These are phyloP conservation scores for Camillea tinctor DNA, from an alignment of 2,329 filamentous ascomycete species.

Conservation along the genomic window DNA sequence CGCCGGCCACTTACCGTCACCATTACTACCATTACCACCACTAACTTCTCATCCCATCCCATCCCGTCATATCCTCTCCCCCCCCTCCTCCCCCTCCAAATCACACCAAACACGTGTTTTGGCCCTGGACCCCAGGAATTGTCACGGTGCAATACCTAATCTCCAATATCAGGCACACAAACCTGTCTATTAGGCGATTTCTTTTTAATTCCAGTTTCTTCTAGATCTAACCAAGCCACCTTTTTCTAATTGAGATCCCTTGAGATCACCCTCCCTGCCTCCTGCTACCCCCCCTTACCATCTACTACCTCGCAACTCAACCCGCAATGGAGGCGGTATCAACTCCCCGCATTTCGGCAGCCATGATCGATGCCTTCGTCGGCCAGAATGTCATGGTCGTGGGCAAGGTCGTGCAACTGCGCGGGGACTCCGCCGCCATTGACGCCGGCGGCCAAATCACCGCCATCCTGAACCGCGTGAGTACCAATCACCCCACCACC, in stretches of 20 bases:
- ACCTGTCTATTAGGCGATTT: too few relatives aligned
- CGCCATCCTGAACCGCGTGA: slow-evolving; percentile 69
- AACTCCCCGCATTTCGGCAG: slow-evolving; percentile 79
- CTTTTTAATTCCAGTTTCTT: neutral
- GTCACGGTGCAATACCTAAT: too few relatives aligned
- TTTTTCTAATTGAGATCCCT: neutral
- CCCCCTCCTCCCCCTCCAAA: too few relatives aligned
- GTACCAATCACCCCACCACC: slow-evolving; percentile 21
- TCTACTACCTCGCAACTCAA: neutral
- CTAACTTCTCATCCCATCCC: too few relatives aligned
- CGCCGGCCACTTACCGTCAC: too few relatives aligned
- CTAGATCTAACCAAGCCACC: neutral
- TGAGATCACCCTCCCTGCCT: neutral
- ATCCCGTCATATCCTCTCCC: too few relatives aligned
- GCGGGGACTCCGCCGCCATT: slow-evolving; percentile 76
- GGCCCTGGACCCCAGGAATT: too few relatives aligned
- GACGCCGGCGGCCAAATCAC: slow-evolving; percentile 78
- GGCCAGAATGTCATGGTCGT: slow-evolving; percentile 77
- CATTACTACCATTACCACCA: too few relatives aligned
- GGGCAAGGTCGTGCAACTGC: slow-evolving; percentile 79
- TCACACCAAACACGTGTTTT: too few relatives aligned
- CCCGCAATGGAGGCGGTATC: slow-evolving; percentile 65
- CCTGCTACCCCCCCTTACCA: too few relatives aligned
- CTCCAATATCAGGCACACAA: too few relatives aligned
- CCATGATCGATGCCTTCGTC: slow-evolving; percentile 75